Conservation (phyloP, 768 basidiomycete species). For the Gloeostereum incarnatum region DNA sequence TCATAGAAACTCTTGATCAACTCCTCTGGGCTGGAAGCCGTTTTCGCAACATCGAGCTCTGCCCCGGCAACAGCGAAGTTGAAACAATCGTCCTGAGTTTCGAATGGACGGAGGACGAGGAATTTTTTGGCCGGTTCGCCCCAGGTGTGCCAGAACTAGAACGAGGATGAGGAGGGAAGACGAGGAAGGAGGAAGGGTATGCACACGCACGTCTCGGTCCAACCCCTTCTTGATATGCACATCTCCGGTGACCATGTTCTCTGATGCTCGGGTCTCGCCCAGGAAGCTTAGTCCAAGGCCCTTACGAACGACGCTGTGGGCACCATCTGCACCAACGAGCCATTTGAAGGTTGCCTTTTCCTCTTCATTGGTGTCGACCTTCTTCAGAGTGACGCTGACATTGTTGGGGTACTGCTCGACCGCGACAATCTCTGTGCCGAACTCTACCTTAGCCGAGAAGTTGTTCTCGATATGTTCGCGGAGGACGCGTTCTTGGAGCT, state of each 20-base stretch:
- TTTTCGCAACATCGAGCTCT: neutral
- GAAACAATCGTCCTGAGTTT: neutral
- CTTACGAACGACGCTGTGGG: conserved; percentile 9
- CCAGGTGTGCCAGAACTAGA: conserved; percentile 3
- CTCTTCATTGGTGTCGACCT: conserved; percentile 8
- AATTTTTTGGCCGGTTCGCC: neutral
- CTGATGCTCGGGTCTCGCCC: conserved; percentile 2
- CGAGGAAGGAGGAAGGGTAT: neutral
- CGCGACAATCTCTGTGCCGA: conserved; percentile 34
- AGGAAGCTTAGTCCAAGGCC: conserved; percentile 8
- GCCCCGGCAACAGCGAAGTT: neutral
- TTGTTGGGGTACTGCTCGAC: conserved; percentile 26
- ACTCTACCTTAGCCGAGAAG: conserved; percentile 28
- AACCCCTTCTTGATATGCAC: conserved; percentile 2
- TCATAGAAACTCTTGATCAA: neutral
- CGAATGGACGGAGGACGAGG: neutral
- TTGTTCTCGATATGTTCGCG: conserved; percentile 20
- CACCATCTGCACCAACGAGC: conserved; percentile 10
- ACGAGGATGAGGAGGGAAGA: neutral
- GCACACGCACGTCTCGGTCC: conserved; percentile 3
- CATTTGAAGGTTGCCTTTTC: conserved; percentile 20
- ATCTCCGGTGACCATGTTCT: conserved; percentile 5
- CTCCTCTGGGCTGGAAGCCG: neutral
- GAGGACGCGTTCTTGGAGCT: conserved; percentile 24
- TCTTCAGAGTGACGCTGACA: conserved; percentile 23